These are phyloP conservation scores for Pneumocystis oryctolagi DNA, from an alignment of 1,139 yeast species.

Conservation along the genomic window DNA sequence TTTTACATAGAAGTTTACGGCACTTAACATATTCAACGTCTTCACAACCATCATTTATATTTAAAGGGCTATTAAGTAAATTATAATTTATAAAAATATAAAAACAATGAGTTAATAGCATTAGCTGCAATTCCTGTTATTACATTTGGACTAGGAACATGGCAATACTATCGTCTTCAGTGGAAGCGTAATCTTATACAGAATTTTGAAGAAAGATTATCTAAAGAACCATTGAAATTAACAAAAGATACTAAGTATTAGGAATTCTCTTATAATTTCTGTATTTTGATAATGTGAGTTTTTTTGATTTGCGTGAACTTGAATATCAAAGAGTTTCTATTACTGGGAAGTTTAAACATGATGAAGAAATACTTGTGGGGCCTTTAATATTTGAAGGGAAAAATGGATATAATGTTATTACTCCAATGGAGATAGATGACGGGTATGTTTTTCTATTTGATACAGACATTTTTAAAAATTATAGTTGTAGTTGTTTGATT, in stretches of 20 bases:
- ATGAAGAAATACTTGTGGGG: slow-evolving; percentile 81
- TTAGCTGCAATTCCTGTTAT: slow-evolving; percentile 69
- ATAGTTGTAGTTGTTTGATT: slow-evolving; percentile 33
- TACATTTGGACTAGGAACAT: slow-evolving; percentile 73
- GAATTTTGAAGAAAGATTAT: slow-evolving; percentile 63
- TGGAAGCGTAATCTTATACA: slow-evolving; percentile 88
- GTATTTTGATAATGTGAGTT: slow-evolving; percentile 15
- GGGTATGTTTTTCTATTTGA: slow-evolving; percentile 32
- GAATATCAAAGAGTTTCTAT: slow-evolving; percentile 66
- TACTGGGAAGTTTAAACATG: slow-evolving; percentile 67
- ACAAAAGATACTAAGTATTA: slow-evolving; percentile 31
- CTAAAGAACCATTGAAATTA: slow-evolving; percentile 54
- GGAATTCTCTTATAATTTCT: neutral
- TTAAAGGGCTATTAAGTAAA: neutral
- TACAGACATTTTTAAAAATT: slow-evolving; percentile 30
- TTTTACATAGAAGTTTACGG: neutral
- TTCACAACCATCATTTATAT: neutral
- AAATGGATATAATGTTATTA: slow-evolving; percentile 63
- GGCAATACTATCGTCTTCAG: slow-evolving; percentile 75
- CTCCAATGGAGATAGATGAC: slow-evolving; percentile 64
- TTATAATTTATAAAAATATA: slow-evolving; percentile 13
- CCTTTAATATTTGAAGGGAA: slow-evolving; percentile 67
- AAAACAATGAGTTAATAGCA: neutral
- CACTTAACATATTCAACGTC: neutral
- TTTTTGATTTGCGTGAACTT: slow-evolving; percentile 43